phyloP scores from a whole-genome alignment of 257 asterid species.

The Nicotiana otophora region DNA sequence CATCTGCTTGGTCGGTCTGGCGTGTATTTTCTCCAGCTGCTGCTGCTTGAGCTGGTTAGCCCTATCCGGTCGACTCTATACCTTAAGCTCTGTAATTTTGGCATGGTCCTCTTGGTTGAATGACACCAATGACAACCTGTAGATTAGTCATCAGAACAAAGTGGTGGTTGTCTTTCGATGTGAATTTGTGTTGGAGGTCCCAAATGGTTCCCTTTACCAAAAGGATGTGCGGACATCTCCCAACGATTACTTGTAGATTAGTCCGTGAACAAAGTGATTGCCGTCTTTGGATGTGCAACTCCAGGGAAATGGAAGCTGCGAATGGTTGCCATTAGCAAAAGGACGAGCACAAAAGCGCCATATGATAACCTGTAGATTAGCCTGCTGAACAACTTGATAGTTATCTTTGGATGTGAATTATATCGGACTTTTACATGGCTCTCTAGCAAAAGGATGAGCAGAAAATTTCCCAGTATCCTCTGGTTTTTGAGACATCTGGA shows the following conservation, averaged over 20 bases:
- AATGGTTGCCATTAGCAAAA: not conserved
- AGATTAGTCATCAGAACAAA: not conserved
- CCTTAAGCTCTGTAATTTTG: not conserved
- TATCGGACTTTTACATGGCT: not conserved
- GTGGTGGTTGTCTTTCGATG: not conserved
- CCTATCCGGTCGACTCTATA: not conserved
- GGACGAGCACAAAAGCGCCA: not conserved
- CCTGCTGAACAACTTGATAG: not conserved
- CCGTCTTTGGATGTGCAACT: not conserved
- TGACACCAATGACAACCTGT: not conserved
- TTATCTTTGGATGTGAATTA: not conserved
- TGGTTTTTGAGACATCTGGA: not conserved
- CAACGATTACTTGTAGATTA: not conserved
- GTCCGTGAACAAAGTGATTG: not conserved
- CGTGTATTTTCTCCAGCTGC: conserved; percentile 1
- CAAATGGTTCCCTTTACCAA: not conserved
- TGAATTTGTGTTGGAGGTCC: not conserved
- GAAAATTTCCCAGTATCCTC: not conserved
- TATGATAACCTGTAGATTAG: not conserved
- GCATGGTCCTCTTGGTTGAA: not conserved
- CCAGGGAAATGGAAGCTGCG: not conserved
- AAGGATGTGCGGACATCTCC: not conserved
- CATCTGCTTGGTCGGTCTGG: not conserved
- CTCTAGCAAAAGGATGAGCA: not conserved
- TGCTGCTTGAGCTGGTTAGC: not conserved